Evolutionary conservation across 1,139 yeast species (phyloP).

Genomic region (Candida sojae): DNA sequence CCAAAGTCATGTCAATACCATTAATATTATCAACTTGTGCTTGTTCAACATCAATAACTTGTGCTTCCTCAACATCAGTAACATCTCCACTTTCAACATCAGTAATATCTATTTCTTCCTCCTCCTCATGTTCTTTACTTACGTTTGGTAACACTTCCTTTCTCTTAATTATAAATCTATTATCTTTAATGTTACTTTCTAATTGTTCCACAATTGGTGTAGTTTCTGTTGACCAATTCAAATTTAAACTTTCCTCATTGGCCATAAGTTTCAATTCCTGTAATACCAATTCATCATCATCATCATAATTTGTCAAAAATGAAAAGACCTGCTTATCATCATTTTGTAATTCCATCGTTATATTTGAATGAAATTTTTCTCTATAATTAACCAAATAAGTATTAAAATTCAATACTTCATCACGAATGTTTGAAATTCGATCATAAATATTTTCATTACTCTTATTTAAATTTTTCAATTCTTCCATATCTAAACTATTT

Average conservation of each 20-base stretch:
- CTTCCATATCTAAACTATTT: constrained; percentile 10
- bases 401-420: constrained; percentile 5
- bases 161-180: neutral
- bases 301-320: neutral
- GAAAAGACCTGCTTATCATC: constrained; percentile 2
- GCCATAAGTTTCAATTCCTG: neutral
- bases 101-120: neutral
- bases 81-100: neutral
- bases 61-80: neutral
- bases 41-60: neutral
- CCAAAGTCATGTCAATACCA: neutral
- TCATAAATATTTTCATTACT: constrained; percentile 10
- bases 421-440: constrained; percentile 8
- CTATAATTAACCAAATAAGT: constrained; percentile 2
- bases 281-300: neutral
- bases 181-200: neutral
- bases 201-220: neutral
- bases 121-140: neutral
- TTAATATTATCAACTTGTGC: neutral
- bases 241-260: too few species aligned
- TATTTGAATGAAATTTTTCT: neutral
- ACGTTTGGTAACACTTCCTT: neutral
- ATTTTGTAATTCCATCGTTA: neutral
- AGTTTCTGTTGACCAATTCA: neutral
- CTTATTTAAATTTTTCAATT: constrained; percentile 7